Conservation (phyloP, 805 yeast genomes). For the Cyberlindnera mississippiensis region DNA sequence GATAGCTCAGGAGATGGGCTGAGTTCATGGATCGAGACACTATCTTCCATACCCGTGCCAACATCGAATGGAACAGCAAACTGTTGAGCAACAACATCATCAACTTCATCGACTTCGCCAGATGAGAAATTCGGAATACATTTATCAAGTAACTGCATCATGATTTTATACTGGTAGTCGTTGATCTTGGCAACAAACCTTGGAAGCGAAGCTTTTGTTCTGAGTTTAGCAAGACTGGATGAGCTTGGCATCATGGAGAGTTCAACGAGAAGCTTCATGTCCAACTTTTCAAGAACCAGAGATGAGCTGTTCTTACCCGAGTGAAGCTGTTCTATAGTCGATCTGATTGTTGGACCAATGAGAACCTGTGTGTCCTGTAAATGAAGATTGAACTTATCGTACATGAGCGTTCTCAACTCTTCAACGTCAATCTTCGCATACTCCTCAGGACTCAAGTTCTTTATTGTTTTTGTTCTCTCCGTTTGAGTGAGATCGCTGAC, state of each 20-base stretch:
- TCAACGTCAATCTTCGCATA: constrained; percentile 49
- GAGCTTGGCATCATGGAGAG: constrained; percentile 84
- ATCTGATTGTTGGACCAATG: constrained; percentile 76
- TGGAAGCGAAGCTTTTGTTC: constrained; percentile 76
- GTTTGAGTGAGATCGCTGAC: constrained; percentile 75
- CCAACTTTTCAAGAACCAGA: constrained; percentile 70
- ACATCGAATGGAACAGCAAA: constrained; percentile 28
- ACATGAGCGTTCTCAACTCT: constrained; percentile 59
- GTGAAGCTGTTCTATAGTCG: constrained; percentile 72
- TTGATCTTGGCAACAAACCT: constrained; percentile 65
- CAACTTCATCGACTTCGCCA: constrained; percentile 32
- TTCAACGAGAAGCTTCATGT: constrained; percentile 70
- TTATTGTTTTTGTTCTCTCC: constrained; percentile 62
- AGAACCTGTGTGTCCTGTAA: constrained; percentile 85
- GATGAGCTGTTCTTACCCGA: constrained; percentile 37
- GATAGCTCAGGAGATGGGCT: not conserved
- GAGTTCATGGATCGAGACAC: constrained; percentile 16
- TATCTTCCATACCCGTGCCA: constrained; percentile 8
- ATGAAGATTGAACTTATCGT: constrained; percentile 75
- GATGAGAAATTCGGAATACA: constrained; percentile 50
- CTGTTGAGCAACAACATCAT: constrained; percentile 32
- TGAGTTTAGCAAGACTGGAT: constrained; percentile 63
- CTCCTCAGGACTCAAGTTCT: constrained; percentile 59
- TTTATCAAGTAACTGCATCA: constrained; percentile 72
- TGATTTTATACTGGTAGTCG: constrained; percentile 85